Evolutionary conservation across 2,329 filamentous ascomycete genomes (phyloP), one percentile per base, ranked within the genome.

Genomic region (Alternaria angustiovoidea): DNA sequence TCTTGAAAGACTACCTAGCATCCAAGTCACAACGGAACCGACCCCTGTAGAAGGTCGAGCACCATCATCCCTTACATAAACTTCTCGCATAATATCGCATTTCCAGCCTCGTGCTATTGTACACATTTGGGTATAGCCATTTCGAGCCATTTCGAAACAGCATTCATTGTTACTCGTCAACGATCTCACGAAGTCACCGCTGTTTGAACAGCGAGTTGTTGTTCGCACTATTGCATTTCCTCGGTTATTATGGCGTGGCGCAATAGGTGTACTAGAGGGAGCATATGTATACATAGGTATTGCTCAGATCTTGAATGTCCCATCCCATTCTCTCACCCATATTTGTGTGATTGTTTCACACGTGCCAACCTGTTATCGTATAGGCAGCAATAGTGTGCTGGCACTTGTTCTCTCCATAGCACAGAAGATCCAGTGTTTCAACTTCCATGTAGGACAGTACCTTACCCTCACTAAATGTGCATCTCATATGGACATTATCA

Each of bases 1-100:
- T 9, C 76, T 82, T 1, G 78, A 79, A 32, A 64, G 79, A 9
- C 55, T 83, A 20, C 81, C 81, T 0, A 81, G 79, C 49, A 82
- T 83, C 51, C 76, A 79, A 11, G 77, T 83, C 28, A 81, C 79
- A 2, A 74, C 78, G 9, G 80, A 77, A 41, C 66, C 66, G 12
- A 68, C 68, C 26, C 70, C 71, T 2, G 61, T 69, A 1, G 65
- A 72, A 24, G 54, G 54, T 1, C 47, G 67, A n/a, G 54, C 59
- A 16, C 53, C 49, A 4, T 62, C 59, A 4, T 54, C 65, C 3
- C 53, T 67, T 16, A 51, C 63, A 44, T 68, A 47, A 62, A 36
- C 20, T 18, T 22, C 24, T 24, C n/a, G 11, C 28, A 20, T 30
- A 14, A 34, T 47, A 11, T 42, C 12, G 20, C 39, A 42, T 42